phyloP scores from a whole-genome alignment of 352 stramenopile species.

The Phytopythium litorale region DNA sequence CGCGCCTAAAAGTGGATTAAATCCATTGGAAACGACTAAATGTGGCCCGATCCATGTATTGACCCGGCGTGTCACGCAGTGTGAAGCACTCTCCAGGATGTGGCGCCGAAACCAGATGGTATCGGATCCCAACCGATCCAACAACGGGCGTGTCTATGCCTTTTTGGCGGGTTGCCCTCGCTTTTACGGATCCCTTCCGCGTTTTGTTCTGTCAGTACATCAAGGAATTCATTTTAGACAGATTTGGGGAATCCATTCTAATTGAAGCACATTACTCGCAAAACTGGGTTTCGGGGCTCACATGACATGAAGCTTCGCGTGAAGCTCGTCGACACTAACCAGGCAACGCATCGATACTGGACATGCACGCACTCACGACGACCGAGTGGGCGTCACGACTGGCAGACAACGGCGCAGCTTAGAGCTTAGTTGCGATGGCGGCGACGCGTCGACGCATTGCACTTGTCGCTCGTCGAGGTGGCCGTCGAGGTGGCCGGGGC shows the following conservation, averaged over 20 bases:
- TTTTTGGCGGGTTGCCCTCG: background rate
- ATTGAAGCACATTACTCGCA: background rate
- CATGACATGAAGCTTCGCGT: no score
- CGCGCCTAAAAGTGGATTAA: background rate
- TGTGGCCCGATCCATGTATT: background rate
- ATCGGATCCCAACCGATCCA: background rate
- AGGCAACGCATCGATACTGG: background rate
- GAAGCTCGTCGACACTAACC: no score
- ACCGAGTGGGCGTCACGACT: no score
- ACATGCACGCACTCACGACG: background rate
- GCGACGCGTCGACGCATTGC: constrained; percentile 14
- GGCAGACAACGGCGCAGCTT: constrained; percentile 1
- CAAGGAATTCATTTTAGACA: background rate
- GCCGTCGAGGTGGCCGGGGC: constrained; percentile 1
- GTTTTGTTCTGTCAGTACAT: background rate
- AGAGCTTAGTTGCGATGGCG: constrained; percentile 24
- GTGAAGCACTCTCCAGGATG: background rate
- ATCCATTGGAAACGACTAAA: background rate
- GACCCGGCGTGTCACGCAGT: background rate
- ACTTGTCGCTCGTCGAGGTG: constrained; percentile 22
- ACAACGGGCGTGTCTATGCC: background rate
- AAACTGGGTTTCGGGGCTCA: background rate
- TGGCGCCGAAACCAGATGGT: constrained; percentile 1
- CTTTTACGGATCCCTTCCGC: background rate
- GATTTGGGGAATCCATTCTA: background rate